Evolutionary conservation across 2,329 filamentous ascomycete species (phyloP).

Genomic region (Hymenotorrendiella dingleyae): DNA sequence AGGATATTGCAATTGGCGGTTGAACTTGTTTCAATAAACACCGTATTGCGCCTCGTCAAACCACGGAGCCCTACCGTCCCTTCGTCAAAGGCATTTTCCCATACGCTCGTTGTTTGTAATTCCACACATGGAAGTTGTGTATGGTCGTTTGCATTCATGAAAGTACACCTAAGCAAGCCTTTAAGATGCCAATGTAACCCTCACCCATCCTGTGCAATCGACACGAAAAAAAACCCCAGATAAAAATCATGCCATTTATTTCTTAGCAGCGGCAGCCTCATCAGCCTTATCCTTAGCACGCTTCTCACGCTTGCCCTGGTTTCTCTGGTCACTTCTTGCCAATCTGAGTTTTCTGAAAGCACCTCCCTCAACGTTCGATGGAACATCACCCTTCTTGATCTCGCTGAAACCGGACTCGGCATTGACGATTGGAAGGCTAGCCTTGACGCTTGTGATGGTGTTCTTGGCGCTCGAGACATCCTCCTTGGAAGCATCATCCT

Average conservation of each 20-base stretch:
- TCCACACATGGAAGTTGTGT: constrained; percentile 12
- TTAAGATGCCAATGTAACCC: constrained; percentile 26
- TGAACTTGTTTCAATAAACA: no score
- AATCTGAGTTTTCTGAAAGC: constrained; percentile 83
- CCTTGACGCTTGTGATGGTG: constrained; percentile 50
- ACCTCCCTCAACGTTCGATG: constrained; percentile 69
- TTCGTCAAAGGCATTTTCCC: neutral
- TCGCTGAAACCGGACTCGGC: constrained; percentile 59
- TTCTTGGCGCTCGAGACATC: constrained; percentile 61
- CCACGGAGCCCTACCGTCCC: neutral
- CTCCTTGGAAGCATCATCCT: constrained; percentile 80
- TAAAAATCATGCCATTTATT: constrained; percentile 50
- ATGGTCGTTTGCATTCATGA: constrained; percentile 31
- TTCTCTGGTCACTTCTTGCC: constrained; percentile 76
- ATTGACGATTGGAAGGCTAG: constrained; percentile 68
- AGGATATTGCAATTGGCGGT: no score
- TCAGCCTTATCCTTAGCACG: constrained; percentile 82
- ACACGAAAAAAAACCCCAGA: constrained; percentile 27
- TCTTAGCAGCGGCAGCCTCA: constrained; percentile 73
- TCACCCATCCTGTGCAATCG: constrained; percentile 26
- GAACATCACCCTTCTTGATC: constrained; percentile 78
- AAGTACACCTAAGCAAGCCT: constrained; percentile 33
- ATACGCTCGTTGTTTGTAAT: neutral
- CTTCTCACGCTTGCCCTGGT: constrained; percentile 85
- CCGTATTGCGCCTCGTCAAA: no score